A percentile compares a stretch with the other conserved stretches of the same genome.
phyloP scores from a whole-genome alignment of 2,329 filamentous ascomycete genomes.

The Calonectria naviculata region DNA sequence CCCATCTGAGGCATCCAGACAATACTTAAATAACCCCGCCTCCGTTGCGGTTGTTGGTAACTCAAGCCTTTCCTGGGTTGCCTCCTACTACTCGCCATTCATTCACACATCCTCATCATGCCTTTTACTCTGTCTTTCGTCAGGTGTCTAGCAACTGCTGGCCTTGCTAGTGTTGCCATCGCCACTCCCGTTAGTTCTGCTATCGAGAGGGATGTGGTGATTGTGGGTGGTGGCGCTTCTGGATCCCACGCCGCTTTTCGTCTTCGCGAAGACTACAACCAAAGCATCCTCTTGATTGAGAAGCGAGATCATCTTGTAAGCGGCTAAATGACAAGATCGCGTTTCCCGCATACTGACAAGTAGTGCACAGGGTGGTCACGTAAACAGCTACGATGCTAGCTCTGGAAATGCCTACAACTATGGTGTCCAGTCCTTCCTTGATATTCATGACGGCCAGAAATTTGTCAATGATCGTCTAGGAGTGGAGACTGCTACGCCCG shows the following conservation, averaged over 20 bases:
- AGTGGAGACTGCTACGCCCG: constrained; percentile 42
- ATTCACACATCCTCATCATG: not conserved
- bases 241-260: constrained; percentile 50
- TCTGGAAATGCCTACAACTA: constrained; percentile 47
- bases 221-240: constrained; percentile 51
- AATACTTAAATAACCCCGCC: not conserved
- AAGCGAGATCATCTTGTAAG: constrained; percentile 45
- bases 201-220: constrained; percentile 44
- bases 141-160: constrained; percentile 13
- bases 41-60: not conserved
- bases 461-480: constrained; percentile 57
- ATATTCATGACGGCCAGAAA: constrained; percentile 50
- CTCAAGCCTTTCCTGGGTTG: not conserved
- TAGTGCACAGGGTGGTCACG: constrained; percentile 56
- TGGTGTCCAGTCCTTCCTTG: constrained; percentile 50
- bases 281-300: constrained; percentile 50
- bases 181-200: not conserved
- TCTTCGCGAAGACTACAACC: constrained; percentile 48
- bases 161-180: constrained; percentile 12
- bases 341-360: not conserved
- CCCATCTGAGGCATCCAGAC: not conserved
- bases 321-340: not conserved
- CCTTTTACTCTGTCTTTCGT: constrained; percentile 5
- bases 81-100: not conserved
- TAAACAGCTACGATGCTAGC: constrained; percentile 59